phyloP scores from a whole-genome alignment of 306 rosid genomes.

The Gynostemma pentaphyllum region DNA sequence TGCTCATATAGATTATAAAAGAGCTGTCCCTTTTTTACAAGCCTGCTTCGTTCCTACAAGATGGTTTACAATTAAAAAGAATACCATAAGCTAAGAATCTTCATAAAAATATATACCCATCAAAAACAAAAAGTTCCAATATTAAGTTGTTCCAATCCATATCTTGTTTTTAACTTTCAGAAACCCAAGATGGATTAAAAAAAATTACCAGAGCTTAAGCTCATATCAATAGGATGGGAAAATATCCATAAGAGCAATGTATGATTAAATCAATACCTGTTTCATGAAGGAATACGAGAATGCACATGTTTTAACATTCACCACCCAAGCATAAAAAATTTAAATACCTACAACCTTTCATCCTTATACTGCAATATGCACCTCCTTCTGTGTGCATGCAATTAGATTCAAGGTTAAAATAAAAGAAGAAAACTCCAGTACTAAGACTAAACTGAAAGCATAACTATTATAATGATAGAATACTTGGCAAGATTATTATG shows the following conservation, averaged over 20 bases:
- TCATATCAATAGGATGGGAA: not conserved
- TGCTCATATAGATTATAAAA: conserved; percentile 39
- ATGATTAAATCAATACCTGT: not conserved
- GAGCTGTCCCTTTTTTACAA: conserved; percentile 30
- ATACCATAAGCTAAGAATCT: not conserved
- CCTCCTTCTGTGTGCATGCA: not conserved
- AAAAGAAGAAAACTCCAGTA: not conserved
- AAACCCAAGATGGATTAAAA: too few relatives aligned
- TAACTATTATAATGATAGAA: not conserved
- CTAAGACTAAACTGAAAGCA: not conserved
- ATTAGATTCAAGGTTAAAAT: not conserved
- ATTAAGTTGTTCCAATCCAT: not conserved
- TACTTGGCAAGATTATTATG: not conserved
- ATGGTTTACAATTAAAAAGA: not conserved
- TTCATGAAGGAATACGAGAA: not conserved
- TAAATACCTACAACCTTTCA: not conserved
- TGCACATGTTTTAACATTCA: too few relatives aligned
- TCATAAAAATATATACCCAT: not conserved
- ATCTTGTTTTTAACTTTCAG: not conserved
- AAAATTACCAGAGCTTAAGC: too few relatives aligned
- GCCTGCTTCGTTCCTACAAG: conserved; percentile 33
- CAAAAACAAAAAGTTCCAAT: not conserved
- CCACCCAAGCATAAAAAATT: not conserved
- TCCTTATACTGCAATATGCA: not conserved
- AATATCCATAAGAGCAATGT: not conserved